Evolutionary conservation across 1,284 basidiomycete genomes (phyloP).

Genomic region (Fomitopsis palustris): DNA sequence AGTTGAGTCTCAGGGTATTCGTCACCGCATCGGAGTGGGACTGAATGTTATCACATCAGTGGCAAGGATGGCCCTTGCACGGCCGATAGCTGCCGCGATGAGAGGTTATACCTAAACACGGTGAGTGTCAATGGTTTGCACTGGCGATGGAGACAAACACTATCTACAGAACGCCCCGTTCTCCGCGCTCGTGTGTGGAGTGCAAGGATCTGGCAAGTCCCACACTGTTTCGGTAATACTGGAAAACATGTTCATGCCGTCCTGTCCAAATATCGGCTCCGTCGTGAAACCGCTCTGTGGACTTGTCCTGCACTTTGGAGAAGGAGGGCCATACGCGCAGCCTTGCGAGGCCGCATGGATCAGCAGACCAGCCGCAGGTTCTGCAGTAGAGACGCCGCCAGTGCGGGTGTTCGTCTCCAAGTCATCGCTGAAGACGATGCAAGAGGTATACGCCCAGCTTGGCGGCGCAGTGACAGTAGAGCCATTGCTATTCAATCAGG

Average conservation of each 20-base stretch:
- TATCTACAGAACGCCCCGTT: constrained; percentile 31
- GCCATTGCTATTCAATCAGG: constrained; percentile 26
- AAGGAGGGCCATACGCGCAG: constrained; percentile 52
- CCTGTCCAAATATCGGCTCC: constrained; percentile 43
- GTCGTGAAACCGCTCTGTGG: constrained; percentile 54
- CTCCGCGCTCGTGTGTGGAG: constrained; percentile 31
- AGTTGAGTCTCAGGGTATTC: constrained; percentile 16
- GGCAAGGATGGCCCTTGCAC: constrained; percentile 17
- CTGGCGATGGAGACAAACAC: background rate
- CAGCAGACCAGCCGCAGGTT: constrained; percentile 29
- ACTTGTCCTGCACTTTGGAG: constrained; percentile 66
- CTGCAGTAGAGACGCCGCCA: constrained; percentile 39
- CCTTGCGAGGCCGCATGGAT: constrained; percentile 69
- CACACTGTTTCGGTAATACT: constrained; percentile 65
- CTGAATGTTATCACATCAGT: constrained; percentile 20
- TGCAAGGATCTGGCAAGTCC: constrained; percentile 63
- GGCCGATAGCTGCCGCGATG: constrained; percentile 34
- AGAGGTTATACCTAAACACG: constrained; percentile 58
- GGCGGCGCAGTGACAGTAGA: constrained; percentile 25
- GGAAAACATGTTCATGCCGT: constrained; percentile 64
- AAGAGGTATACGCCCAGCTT: constrained; percentile 26
- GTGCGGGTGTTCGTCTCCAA: constrained; percentile 59
- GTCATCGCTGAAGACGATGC: constrained; percentile 20
- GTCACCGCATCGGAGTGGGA: too few relatives aligned
- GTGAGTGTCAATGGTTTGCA: constrained; percentile 25